Evolutionary conservation across 768 basidiomycete species (phyloP), one percentile per base, ranked within the genome.

Genomic region (Pleurotus tuoliensis): DNA sequence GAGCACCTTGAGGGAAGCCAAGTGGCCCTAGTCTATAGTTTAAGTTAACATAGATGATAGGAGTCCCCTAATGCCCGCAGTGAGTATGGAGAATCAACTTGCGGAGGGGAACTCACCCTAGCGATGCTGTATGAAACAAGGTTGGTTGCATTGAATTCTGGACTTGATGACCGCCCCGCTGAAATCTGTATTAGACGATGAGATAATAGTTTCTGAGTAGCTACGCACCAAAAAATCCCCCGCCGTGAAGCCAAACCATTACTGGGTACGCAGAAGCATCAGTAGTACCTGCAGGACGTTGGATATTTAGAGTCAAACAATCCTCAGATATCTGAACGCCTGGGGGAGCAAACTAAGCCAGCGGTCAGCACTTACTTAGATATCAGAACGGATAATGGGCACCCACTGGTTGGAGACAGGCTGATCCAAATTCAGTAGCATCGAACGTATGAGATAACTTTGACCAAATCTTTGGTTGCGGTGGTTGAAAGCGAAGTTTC

Each of bases 21-120:
- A 80, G 70, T 11, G 74, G 69, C 5, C 73, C 74, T 4, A 81
- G 56, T n/a, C 82, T 72, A 57, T 82, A 82, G 63, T 80, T 78
- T 59, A 80, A 56, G 25, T 72, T 73, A 43, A 80, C 80, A 59
- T 73, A 76, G 41, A 83, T 67, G 49, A 82, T 63, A 0, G 79
- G 78, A 34, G 70, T 68, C 1, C 69, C 69, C 72, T 68, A 44
- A 8, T 25, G 30, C 11, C 30, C 30, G 3, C 30, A 34, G 30
- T 34, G 30, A 34, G 30, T 30, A 8, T 3, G 8, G 30, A 34
- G 30, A 34, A 34, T 34, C 3, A 34, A 34, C 30, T 34, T 34
- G 30, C 9, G 8, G 2, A 34, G 30, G 30, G 45, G 27, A 5
- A 61, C 59, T 25, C 52, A 69, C 69, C 9, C 66, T 57, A 12